Evolutionary conservation across 2,329 filamentous ascomycete species (phyloP), one percentile per base, ranked within the genome.

Genomic region (Neophaeococcomyces aloes): DNA sequence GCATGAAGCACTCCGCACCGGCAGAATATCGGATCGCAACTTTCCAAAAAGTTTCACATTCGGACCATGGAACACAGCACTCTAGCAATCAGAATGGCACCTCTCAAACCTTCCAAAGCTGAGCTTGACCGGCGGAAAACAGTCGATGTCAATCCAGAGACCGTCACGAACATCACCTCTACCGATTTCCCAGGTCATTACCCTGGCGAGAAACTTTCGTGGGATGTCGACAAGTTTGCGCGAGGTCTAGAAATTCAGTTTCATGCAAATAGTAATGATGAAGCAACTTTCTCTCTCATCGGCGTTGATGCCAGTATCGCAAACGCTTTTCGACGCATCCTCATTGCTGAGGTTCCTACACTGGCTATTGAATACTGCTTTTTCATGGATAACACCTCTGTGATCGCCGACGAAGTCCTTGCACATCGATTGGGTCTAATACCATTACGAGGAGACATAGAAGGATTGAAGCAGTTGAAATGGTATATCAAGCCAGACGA

Each of bases 391-490:
- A 98, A 98, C 71, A 96, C 89, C 39, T 94, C 86, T 4, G 87
- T 98, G 29, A 91, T 98, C 58, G 89, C 96, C 63, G 91, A 98
- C 61, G 91, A 98, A 69, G 89, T 98, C 3, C 79, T 98, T 40
- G 82, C 88, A 13, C 85, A 91, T 62, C 77, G 91, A 34, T 72
- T 98, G 25, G 91, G 91, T 47, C 77, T 98, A 35, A 83, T 98
- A 43, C 91, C 93, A 14, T 81, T 98, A 55, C 83, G 81, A 52
- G 91, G 86, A 53, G 77, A 79, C 48, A 77, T 80, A 52, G 74
- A 83, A 44, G 88, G 85, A 40, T 71, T 98, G 44, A 77, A 82
- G 55, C 88, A 80, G 70, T 72, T 96, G 67, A 80, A 79, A 61
- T 93, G 84, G 80, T 87, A 78, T 65, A 78, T 78, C 63, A 86